Evolutionary conservation across 192 early-diverging fungal genomes (phyloP).

Genomic region (Backusella liffmaniae): DNA sequence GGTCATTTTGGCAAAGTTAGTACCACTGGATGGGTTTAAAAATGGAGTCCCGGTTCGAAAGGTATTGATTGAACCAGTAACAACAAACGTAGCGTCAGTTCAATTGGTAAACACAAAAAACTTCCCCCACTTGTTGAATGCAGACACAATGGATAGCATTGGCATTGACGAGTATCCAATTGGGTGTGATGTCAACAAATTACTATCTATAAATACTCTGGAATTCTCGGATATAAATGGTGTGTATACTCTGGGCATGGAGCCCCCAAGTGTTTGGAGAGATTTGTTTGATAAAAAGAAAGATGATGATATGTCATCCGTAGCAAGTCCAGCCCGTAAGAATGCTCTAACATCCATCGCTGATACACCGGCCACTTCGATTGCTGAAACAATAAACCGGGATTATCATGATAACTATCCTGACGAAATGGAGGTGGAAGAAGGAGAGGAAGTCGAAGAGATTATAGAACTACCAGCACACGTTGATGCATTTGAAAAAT

Average conservation of each 20-base stretch:
- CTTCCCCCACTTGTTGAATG: background rate
- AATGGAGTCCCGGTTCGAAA: background rate
- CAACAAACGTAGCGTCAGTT: background rate
- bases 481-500: background rate
- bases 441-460: background rate
- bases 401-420: background rate
- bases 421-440: background rate
- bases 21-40: background rate
- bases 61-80: background rate
- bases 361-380: background rate
- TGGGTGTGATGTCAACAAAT: background rate
- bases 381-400: background rate
- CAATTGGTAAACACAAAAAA: background rate
- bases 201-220: too few relatives aligned
- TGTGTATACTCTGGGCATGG: background rate
- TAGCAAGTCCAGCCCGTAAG: background rate
- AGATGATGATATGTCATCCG: background rate
- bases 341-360: too few relatives aligned
- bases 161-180: conserved; percentile 6
- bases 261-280: background rate
- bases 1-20: background rate
- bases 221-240: too few relatives aligned
- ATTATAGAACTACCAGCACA: conserved; percentile 3
- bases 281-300: background rate
- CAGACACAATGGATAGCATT: background rate